Percentiles rank a stretch among this genome's conserved stretches.
phyloP scores from a whole-genome alignment of 257 asterid species.

The Nicotiana tabacum region DNA sequence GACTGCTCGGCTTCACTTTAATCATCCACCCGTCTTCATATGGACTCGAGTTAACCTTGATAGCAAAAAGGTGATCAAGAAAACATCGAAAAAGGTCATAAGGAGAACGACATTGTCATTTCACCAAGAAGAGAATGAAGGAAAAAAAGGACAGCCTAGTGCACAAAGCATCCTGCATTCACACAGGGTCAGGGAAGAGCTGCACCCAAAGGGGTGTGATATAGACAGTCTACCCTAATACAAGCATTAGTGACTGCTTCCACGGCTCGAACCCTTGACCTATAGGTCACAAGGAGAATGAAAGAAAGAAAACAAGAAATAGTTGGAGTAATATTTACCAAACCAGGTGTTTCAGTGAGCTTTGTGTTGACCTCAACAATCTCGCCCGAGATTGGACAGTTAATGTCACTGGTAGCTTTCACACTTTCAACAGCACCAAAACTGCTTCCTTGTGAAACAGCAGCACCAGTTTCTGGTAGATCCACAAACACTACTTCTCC shows the following conservation, averaged over 20 bases:
- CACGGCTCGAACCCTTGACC: too few relatives aligned
- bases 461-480: constrained; percentile 59
- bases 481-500: constrained; percentile 95
- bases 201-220: too few relatives aligned
- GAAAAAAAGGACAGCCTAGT: too few relatives aligned
- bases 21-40: constrained; percentile 96
- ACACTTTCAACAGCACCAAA: constrained; percentile 92
- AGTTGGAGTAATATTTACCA: constrained; percentile 35
- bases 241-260: too few relatives aligned
- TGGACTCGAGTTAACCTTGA: constrained; percentile 74
- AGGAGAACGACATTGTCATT: not conserved
- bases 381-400: constrained; percentile 91
- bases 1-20: constrained; percentile 68
- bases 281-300: not conserved
- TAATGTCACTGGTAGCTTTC: constrained; percentile 79
- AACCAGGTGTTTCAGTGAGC: constrained; percentile 60
- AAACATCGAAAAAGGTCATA: not conserved
- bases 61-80: not conserved
- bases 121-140: not conserved
- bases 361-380: constrained; percentile 67
- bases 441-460: constrained; percentile 37
- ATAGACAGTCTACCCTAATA: too few relatives aligned
- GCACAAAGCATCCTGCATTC: too few relatives aligned
- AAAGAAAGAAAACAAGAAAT: not conserved
- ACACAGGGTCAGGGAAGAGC: too few relatives aligned